A percentile compares a stretch with the other conserved stretches of the same genome.
Conservation (phyloP, 352 stramenopile genomes). For the Globisporangium mamillatum region DNA sequence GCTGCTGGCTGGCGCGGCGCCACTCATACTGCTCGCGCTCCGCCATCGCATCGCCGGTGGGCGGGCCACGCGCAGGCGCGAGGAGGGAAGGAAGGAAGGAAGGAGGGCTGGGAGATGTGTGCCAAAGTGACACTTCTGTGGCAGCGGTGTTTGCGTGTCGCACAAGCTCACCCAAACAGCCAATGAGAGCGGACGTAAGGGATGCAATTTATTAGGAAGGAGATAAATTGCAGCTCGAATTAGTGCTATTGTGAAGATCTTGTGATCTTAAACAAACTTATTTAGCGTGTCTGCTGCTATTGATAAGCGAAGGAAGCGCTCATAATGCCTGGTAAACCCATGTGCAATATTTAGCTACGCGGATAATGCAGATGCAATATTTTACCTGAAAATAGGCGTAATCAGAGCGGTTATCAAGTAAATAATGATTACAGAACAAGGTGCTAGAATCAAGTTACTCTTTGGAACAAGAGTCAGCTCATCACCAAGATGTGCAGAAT, state of each 20-base stretch:
- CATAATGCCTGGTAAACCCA: background rate
- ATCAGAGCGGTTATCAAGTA: background rate
- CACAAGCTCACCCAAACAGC: background rate
- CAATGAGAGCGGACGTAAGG: background rate
- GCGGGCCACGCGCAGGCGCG: background rate
- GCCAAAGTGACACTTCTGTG: background rate
- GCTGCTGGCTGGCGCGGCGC: background rate
- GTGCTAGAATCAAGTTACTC: background rate
- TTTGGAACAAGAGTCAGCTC: background rate
- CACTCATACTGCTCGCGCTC: slow-evolving; percentile 10
- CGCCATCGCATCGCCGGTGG: background rate
- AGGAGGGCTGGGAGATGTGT: background rate
- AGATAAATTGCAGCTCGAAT: background rate
- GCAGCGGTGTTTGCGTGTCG: background rate
- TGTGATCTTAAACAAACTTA: background rate
- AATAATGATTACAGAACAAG: background rate
- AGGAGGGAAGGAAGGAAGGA: background rate
- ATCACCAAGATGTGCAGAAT: background rate
- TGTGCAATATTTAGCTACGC: background rate
- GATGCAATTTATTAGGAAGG: background rate
- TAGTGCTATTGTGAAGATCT: background rate
- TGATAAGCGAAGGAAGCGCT: background rate
- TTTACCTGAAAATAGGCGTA: background rate
- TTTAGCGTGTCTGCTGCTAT: background rate
- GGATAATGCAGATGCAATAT: background rate